Base-by-base conservation (phyloP, 208 protist species). In the Leishmania guyanensis region DNA sequence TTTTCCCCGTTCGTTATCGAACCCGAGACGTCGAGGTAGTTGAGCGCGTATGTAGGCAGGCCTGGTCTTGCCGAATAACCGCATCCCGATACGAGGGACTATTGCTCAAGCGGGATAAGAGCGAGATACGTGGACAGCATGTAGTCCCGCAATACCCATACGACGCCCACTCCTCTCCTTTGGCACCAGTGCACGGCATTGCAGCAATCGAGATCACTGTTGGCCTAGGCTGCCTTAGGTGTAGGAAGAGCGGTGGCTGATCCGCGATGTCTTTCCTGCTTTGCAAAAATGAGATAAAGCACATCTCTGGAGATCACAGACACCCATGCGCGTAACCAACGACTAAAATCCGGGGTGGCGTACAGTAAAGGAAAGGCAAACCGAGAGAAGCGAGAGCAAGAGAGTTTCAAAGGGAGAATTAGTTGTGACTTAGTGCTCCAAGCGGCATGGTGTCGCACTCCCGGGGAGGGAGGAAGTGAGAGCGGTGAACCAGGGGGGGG, bases 351-450 rank as follows among this genome's bases (percentile, higher is more conserved):
- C 26, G 16, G 22, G 58, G 26, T 29, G 58, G 58, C 22, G 26
- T 64, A n/a, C 58, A 29, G 26, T 64, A 64, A 75, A 54, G 56
- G 29, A 53, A 56, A 77, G 69, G 64, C 26, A 53, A 16, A 33
- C 43, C 43, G 4, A 77, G 36, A 62, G 5, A 77, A 78, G 17
- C 36, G 5, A 72, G 54, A 78, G 71, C 12, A 79, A 60, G 26
- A 73, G 58, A 36, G 36, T 29, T n/a, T n/a, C 51, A 58, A 14
- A 48, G 10, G 53, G 26, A 76, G 17, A n/a, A 60, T 68, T 73
- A 50, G 8, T 29, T 62, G 4, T 29, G 39, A 33, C 5, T 76
- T 50, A 29, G 46, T 33, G 56, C 39, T 64, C 12, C 36, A 33
- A 36, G 8, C 33, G 46, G 58, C 12, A 77, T 16, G 17, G 36